phyloP scores from a whole-genome alignment of 2,329 filamentous ascomycete species.

The Pyricularia grisea region DNA sequence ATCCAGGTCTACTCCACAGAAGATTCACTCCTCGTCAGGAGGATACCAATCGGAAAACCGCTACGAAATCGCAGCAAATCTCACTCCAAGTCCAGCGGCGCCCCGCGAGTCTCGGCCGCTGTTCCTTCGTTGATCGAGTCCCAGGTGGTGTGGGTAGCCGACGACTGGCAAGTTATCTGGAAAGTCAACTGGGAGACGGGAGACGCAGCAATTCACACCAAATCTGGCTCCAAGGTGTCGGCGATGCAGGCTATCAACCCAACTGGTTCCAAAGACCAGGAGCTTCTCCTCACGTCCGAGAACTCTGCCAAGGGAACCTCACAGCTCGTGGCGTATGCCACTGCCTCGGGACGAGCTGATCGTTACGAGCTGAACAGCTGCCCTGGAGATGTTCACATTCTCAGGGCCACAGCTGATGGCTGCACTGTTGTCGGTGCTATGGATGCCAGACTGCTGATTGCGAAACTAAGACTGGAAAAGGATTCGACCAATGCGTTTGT shows the following conservation, averaged over 20 bases:
- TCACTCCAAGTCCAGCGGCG: slow-evolving; percentile 17
- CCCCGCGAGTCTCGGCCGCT: slow-evolving; percentile 24
- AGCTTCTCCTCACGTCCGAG: slow-evolving; percentile 39
- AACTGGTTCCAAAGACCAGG: slow-evolving; percentile 16
- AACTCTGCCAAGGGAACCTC: slow-evolving; percentile 22
- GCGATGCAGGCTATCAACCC: background rate
- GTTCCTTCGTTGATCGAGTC: slow-evolving; percentile 30
- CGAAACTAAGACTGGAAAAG: background rate
- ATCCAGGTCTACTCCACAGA: slow-evolving; percentile 73
- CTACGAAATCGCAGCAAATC: slow-evolving; percentile 23
- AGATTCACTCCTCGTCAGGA: slow-evolving; percentile 71
- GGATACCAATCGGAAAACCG: slow-evolving; percentile 43
- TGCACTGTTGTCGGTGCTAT: background rate
- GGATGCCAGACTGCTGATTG: background rate
- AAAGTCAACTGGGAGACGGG: slow-evolving; percentile 48
- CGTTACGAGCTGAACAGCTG: slow-evolving; percentile 6
- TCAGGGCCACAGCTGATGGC: background rate
- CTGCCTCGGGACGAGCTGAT: slow-evolving; percentile 12
- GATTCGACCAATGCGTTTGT: background rate
- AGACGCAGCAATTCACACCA: slow-evolving; percentile 19
- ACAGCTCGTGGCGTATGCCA: slow-evolving; percentile 37
- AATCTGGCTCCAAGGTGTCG: background rate
- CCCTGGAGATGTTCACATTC: slow-evolving; percentile 1
- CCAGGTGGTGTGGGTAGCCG: slow-evolving; percentile 49
- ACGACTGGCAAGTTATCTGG: slow-evolving; percentile 47